Evolutionary conservation across 345 rosid species (phyloP), one percentile per base, ranked within the genome.

Genomic region (Eucalyptus microcorys): DNA sequence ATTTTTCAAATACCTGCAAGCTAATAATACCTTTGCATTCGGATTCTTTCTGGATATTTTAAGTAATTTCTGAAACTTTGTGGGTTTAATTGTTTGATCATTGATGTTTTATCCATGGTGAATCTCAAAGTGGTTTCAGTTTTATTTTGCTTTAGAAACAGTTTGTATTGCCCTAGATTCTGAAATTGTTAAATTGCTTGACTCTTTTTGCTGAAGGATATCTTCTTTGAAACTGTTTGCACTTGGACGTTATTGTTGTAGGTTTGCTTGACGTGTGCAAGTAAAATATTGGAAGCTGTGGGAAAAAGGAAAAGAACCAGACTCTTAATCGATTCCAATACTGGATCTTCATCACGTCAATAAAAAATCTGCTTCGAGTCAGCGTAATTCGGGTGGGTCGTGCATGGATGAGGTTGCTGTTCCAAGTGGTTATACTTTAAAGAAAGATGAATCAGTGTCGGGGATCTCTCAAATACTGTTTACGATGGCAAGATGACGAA

Each of bases 381-480:
- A 95, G 52, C 91, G 93, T 88, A 93, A 86, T 92, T 91, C 90
- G 47, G 88, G 91, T 27, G 94, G 95, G 42, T 95, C 95, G 4
- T 98, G 99, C 71, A 97, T 98, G 85, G 99, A 98, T 71, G 99
- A 97, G 94, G 99, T 98, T 52, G 98, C 97, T 21, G 98, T 96
- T 76, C 99, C 99, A 3, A 93, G 90, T 85, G 96, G 91, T 34
- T 95, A 94, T 52, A 85, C 90, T 87, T 90, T 95, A 34, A 90
- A 92, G 50, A 94, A 93, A 92, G 97, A 94, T 48, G 98, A 97
- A 90, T 37, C 90, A 2, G 43, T 94, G 40, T 87, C 27, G 98
- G 98, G 42, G 93, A 96, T 13, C 97, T 97, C 87, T 93, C 96
- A 16, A 94, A 92, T 88, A 99, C 98, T 4, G 89, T 89, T 9